Base-by-base conservation (phyloP, 768 basidiomycete genomes). In the Agrocybe praecox region DNA sequence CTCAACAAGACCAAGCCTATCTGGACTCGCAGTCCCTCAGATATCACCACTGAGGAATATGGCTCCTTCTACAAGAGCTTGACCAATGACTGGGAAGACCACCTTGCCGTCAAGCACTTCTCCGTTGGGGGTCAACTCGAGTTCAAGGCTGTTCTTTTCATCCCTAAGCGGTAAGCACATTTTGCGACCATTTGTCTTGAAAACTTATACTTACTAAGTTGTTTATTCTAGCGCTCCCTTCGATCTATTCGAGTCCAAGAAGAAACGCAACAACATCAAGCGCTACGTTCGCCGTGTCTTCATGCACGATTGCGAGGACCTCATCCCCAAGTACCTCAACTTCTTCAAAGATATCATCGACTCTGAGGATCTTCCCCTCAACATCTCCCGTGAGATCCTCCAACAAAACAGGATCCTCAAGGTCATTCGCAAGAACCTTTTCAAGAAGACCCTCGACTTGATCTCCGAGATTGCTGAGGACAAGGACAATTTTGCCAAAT, bases 241-340 rank as follows among this genome's bases (percentile, higher is more conserved):
- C 77, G 97, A 99, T 71, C 90, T 99, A 73, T 99, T 99, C 80
- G 97, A 99, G 82, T 92, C 92, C 59, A 98, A 99, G 90, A 98
- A 98, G 92, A 98, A 98, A 87, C 93, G 96, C 69, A 98, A 98
- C 86, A 98, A 98, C 90, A 98, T 99, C 86, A 99, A 99, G 81
- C 95, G 98, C 73, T 99, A 98, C 73, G 97, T 99, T 66, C 94
- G 97, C 82, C 94, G 97, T 55, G 96, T 98, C 69, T 98, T 99
- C 85, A 98, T 97, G 94, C 97, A 99, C 78, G 96, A 97, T 76
- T 98, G 96, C 74, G 96, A 98, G 81, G 97, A 99, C 70, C 82
- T 97, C 72, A 98, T 96, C 70, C 96, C 96, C 65, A 96, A 98
- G 75, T 98, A 98, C 84, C 93, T 98, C 76, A 98, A 98, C 85